Conservation (phyloP, 768 basidiomycete species). For the Saitozyma podzolica region DNA sequence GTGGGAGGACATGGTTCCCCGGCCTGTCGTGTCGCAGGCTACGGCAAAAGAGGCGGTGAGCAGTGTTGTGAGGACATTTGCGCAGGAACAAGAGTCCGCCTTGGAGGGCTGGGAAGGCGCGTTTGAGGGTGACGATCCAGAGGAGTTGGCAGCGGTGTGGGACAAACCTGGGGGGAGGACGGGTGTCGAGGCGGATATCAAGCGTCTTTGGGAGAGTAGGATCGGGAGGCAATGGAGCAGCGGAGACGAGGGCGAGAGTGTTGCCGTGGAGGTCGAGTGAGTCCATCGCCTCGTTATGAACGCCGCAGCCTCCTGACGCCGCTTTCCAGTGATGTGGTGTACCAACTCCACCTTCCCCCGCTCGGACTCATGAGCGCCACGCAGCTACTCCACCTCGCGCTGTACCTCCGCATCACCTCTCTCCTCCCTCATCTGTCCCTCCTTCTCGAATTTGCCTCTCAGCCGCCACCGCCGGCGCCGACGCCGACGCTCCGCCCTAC, state of each 20-base stretch:
- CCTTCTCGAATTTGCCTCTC: slow-evolving; percentile 11
- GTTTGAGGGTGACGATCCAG: slow-evolving; percentile 16
- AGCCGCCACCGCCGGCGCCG: slow-evolving; percentile 5
- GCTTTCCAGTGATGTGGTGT: slow-evolving; percentile 19
- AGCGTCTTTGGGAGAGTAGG: slow-evolving; percentile 19
- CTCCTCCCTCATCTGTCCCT: slow-evolving; percentile 23
- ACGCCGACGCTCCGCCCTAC: slow-evolving; percentile 3
- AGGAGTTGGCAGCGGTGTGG: slow-evolving; percentile 21
- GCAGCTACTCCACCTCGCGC: slow-evolving; percentile 28
- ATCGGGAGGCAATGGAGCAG: slow-evolving; percentile 24
- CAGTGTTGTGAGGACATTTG: slow-evolving; percentile 26
- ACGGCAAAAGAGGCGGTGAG: slow-evolving; percentile 35
- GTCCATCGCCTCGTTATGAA: slow-evolving; percentile 1
- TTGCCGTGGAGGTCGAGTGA: slow-evolving; percentile 41
- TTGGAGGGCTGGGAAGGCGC: slow-evolving; percentile 20
- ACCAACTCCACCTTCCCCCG: slow-evolving; percentile 30
- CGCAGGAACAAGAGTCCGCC: slow-evolving; percentile 4
- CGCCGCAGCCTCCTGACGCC: slow-evolving; percentile 2
- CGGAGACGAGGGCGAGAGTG: slow-evolving; percentile 20
- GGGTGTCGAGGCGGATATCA: slow-evolving; percentile 16
- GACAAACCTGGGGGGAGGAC: slow-evolving; percentile 4
- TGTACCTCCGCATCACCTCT: slow-evolving; percentile 34
- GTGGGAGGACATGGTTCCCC: slow-evolving; percentile 36
- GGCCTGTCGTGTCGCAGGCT: slow-evolving; percentile 18
- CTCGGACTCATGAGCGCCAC: slow-evolving; percentile 12